Base-by-base conservation (phyloP, 495 filamentous ascomycete species). In the Cercophora scortea region DNA sequence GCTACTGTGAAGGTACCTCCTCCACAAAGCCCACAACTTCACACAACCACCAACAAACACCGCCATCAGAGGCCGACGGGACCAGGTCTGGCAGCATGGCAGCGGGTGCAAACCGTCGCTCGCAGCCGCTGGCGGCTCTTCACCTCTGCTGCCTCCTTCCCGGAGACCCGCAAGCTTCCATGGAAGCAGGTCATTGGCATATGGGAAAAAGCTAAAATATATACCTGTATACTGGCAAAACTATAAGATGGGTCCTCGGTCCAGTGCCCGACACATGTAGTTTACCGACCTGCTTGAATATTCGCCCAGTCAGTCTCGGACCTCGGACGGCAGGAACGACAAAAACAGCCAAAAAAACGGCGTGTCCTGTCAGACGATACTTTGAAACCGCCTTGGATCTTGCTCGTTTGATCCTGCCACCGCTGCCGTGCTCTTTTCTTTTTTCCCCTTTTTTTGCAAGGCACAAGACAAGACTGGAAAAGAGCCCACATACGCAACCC, bases 221-320 rank as follows among this genome's bases (percentile, higher is more conserved):
- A 15, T 15, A 40, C 38, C 11, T 11, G 8, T 11, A 40, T 11
- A 35, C 34, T 52, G 51, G 38, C 53, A 61, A 56, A 61, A 61
- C 58, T 72, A 73, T 72, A 69, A 70, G 65, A 67, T 58, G 54
- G 52, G 46, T 55, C 53, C 33, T 7, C 46, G 50, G 60, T 60
- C 69, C 62, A 60, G 57, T 25, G 10, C 10, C 43, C 51, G 56
- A 47, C 59, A 63, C 61, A 58, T 53, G 42, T 61, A 57, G 53
- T 59, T 57, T 51, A 51, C 49, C 42, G 42, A 45, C 45, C 50
- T 47, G 56, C 49, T 38, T 51, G 43, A 57, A 62, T 49, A 56
- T 55, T 59, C 52, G 53, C 51, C 56, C 53, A 51, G 58, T 55
- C 50, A 52, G 49, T 63, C 47, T 61, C 61, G 52, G 59, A 65